These are phyloP conservation scores for Pleurotus djamor DNA, from an alignment of 768 basidiomycete species.

Conservation along the genomic window DNA sequence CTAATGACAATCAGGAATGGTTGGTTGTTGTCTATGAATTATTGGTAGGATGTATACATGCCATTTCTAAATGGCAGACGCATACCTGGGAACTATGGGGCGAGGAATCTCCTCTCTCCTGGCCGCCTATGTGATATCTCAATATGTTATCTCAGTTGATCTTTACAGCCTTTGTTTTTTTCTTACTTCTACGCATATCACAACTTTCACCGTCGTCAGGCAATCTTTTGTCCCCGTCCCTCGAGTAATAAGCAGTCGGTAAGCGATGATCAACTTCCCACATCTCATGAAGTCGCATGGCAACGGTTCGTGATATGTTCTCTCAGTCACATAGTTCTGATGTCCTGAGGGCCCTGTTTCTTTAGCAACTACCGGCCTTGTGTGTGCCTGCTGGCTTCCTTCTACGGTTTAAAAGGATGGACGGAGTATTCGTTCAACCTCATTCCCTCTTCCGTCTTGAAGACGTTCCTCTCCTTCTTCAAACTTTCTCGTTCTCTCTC, in stretches of 20 bases:
- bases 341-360: neutral
- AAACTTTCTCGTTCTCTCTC: conserved; percentile 7
- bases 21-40: conserved; percentile 31
- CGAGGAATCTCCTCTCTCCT: conserved; percentile 24
- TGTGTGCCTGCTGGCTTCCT: neutral
- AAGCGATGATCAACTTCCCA: too few relatives aligned
- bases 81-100: conserved; percentile 45
- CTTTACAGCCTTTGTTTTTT: neutral
- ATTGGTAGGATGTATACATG: conserved; percentile 30
- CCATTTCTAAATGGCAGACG: conserved; percentile 31
- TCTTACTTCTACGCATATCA: neutral
- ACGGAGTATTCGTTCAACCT: conserved; percentile 8
- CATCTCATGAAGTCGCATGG: too few relatives aligned
- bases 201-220: neutral
- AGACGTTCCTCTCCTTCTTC: conserved; percentile 17
- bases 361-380: neutral
- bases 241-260: too few relatives aligned
- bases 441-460: conserved; percentile 17
- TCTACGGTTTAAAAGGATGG: neutral
- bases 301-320: too few relatives aligned
- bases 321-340: neutral
- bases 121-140: conserved; percentile 35
- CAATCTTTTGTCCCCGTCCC: too few relatives aligned
- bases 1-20: conserved; percentile 39
- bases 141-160: conserved; percentile 10